phyloP scores from a whole-genome alignment of 106 monocot genomes.

The Vanilla planifolia region DNA sequence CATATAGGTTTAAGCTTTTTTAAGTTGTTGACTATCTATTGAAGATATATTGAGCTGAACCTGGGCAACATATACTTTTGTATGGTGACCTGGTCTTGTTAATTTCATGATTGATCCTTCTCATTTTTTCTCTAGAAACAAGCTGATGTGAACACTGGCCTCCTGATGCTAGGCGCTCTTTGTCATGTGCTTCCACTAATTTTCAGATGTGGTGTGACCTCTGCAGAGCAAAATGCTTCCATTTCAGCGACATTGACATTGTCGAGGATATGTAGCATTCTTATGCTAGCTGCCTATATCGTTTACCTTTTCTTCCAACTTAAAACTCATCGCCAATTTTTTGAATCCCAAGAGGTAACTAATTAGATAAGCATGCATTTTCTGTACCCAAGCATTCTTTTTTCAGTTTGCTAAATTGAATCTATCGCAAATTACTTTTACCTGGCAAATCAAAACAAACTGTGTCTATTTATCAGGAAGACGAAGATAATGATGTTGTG shows the following conservation, averaged over 20 bases:
- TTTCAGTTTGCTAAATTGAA: neutral
- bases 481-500: slow-evolving; percentile 25
- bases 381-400: neutral
- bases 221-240: slow-evolving; percentile 1
- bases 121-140: slow-evolving; percentile 40
- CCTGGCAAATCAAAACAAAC: no score
- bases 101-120: slow-evolving; percentile 11
- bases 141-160: slow-evolving; percentile 65
- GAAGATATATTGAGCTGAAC: no score
- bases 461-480: slow-evolving; percentile 12
- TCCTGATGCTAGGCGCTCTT: slow-evolving; percentile 45
- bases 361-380: neutral
- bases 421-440: neutral
- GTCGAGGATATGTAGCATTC: slow-evolving; percentile 66
- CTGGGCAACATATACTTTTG: no score
- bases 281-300: slow-evolving; percentile 64
- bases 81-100: slow-evolving; percentile 45
- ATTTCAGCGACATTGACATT: slow-evolving; percentile 17
- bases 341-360: slow-evolving; percentile 39
- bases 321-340: slow-evolving; percentile 70
- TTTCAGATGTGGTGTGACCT: slow-evolving; percentile 31
- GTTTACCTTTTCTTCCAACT: slow-evolving; percentile 88
- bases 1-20: no score
- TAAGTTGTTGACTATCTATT: no score
- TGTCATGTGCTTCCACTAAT: slow-evolving; percentile 31